Percentiles rank a stretch among this genome's conserved stretches.
Evolutionary conservation across 2,329 filamentous ascomycete species (phyloP).

Genomic region (Neopestalotiopsis clavispora): DNA sequence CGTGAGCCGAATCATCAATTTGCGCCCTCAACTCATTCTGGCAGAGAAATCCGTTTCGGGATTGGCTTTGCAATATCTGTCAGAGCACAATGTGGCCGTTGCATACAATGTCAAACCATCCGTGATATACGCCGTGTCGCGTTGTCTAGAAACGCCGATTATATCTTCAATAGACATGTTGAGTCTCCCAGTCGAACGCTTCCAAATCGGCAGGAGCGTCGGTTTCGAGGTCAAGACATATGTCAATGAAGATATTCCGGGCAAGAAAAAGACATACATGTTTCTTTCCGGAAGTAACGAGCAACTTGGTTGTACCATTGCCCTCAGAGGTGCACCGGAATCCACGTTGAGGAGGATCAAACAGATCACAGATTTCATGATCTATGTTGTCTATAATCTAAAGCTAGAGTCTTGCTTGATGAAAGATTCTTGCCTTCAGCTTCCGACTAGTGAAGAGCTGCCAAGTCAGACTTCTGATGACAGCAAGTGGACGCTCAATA

Average conservation of each 20-base stretch:
- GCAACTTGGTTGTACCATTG: conserved; percentile 93
- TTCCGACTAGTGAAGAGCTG: conserved; percentile 66
- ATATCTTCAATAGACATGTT: conserved; percentile 96
- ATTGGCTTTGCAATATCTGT: conserved; percentile 84
- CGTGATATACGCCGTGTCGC: conserved; percentile 91
- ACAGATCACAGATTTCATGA: conserved; percentile 96
- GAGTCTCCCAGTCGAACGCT: conserved; percentile 67
- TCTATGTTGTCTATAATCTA: conserved; percentile 97
- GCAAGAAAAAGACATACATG: conserved; percentile 91
- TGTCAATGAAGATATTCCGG: conserved; percentile 74
- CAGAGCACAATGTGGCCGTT: conserved; percentile 88
- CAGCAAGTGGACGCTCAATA: conserved; percentile 40
- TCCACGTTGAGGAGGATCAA: conserved; percentile 79
- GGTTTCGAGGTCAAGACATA: conserved; percentile 97
- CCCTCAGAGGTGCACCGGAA: conserved; percentile 80
- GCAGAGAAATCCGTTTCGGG: conserved; percentile 93
- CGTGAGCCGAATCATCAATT: conserved; percentile 85
- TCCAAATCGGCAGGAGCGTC: conserved; percentile 78
- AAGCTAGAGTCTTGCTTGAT: conserved; percentile 95
- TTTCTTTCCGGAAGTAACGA: conserved; percentile 90
- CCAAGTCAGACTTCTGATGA: conserved; percentile 41
- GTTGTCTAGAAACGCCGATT: conserved; percentile 89
- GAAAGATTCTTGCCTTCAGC: conserved; percentile 87
- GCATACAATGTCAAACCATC: conserved; percentile 97
- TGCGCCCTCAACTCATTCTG: conserved; percentile 85